Evolutionary conservation across 148 eudicot genomes (phyloP).

Genomic region (Vaccinium myrtillus): DNA sequence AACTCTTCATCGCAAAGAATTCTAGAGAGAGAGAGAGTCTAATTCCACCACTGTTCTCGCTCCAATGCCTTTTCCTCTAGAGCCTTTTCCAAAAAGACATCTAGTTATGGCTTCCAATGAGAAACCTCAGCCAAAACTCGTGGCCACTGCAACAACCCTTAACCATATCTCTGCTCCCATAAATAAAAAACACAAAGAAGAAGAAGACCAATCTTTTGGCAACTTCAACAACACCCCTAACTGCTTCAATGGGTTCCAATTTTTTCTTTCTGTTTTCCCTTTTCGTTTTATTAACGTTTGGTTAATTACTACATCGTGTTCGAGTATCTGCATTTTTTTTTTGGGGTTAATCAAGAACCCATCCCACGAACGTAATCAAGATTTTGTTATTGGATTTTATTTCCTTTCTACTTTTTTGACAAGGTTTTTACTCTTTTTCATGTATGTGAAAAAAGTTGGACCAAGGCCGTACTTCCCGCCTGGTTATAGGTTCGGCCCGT

Average conservation of each 20-base stretch:
- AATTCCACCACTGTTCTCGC: neutral
- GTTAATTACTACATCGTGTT: too few relatives aligned
- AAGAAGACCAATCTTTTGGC: neutral
- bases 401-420: neutral
- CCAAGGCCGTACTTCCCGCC: neutral
- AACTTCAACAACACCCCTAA: neutral
- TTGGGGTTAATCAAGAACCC: neutral
- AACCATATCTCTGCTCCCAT: neutral
- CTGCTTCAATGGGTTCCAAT: neutral
- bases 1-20: neutral
- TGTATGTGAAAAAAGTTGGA: neutral
- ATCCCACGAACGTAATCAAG: too few relatives aligned
- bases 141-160: neutral
- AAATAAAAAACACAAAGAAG: neutral
- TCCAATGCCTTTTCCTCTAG: neutral
- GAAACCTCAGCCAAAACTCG: neutral
- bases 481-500: conserved; percentile 26
- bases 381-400: too few relatives aligned
- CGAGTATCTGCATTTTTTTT: neutral
- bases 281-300: neutral
- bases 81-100: neutral
- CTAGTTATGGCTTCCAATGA: neutral
- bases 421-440: neutral
- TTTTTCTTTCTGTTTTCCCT: neutral
- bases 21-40: neutral